Evolutionary conservation across 345 rosid species (phyloP).

Genomic region (Sonneratia alba): DNA sequence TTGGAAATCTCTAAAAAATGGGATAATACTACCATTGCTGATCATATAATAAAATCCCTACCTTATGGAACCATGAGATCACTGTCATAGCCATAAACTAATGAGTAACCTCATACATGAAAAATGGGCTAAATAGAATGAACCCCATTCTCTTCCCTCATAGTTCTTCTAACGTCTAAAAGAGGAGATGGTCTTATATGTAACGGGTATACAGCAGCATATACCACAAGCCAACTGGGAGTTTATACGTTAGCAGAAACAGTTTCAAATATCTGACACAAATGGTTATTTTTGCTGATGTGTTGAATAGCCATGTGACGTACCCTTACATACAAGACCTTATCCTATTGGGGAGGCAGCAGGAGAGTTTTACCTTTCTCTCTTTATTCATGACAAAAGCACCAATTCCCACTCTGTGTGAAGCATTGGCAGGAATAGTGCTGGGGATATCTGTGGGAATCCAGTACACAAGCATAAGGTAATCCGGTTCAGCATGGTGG

Average conservation of each 20-base stretch:
- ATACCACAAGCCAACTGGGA: no score
- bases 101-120: neutral
- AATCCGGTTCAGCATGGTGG: slow-evolving; percentile 31
- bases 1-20: neutral
- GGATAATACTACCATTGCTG: neutral
- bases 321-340: no score
- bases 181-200: no score
- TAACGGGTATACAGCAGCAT: no score
- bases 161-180: neutral
- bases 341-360: neutral
- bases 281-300: no score
- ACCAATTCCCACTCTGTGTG: slow-evolving; percentile 65
- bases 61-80: neutral
- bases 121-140: neutral
- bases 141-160: neutral
- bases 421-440: slow-evolving; percentile 56
- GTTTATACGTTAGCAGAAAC: no score
- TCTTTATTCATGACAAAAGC: slow-evolving; percentile 48
- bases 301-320: no score
- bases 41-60: neutral
- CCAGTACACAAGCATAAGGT: slow-evolving; percentile 75
- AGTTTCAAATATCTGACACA: no score
- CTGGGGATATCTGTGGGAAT: slow-evolving; percentile 21
- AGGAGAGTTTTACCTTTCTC: slow-evolving; percentile 35
- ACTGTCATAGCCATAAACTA: no score